Evolutionary conservation across 2,329 filamentous ascomycete genomes (phyloP), one percentile per base, ranked within the genome.

Genomic region (Chrysoporthe austroafricana): DNA sequence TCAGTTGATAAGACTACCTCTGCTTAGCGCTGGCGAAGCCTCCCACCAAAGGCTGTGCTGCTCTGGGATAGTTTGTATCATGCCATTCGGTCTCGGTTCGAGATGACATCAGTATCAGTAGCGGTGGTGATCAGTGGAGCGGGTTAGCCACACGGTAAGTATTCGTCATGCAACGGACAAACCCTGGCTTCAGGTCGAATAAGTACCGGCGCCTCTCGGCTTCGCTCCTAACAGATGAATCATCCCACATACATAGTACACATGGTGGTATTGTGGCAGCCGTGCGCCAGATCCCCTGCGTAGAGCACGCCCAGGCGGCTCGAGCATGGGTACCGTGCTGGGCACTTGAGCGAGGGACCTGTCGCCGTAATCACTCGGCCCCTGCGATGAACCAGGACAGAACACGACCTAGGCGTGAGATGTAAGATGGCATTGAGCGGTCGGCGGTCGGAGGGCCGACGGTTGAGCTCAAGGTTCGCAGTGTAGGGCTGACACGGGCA

Each of bases 1-100:
- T 54, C 50, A 54, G 50, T 54, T 54, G 50, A 54, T 54, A 54
- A 54, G 50, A 11, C 26, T 16, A 52, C 48, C 11, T 54, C 32
- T 34, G 50, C 50, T 26, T 52, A 52, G 13, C 48, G 1, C 50
- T 32, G 50, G 50, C 11, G 11, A 11, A 54, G 50, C 14, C 26
- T 14, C 34, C 32, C 54, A 57, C 16, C 32, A 11, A n/a, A 39
- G 32, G 54, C 34, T 57, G 8, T 36, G n/a, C 54, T 39, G 34
- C 54, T 36, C 32, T n/a, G 54, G 34, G 11, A 57, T 9, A 39
- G 5, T 16, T 9, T 32, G 16, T 39, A 36, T 3, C 18, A 18
- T 14, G 26, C 32, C 32, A 16, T 34, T 39, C 14, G 14, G 34
- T 16, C 54, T 57, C 54, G 32, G 54, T n/a, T 9, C 54, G n/a